phyloP scores from a whole-genome alignment of 2,329 filamentous ascomycete genomes.

The Endoconidiophora polonica region DNA sequence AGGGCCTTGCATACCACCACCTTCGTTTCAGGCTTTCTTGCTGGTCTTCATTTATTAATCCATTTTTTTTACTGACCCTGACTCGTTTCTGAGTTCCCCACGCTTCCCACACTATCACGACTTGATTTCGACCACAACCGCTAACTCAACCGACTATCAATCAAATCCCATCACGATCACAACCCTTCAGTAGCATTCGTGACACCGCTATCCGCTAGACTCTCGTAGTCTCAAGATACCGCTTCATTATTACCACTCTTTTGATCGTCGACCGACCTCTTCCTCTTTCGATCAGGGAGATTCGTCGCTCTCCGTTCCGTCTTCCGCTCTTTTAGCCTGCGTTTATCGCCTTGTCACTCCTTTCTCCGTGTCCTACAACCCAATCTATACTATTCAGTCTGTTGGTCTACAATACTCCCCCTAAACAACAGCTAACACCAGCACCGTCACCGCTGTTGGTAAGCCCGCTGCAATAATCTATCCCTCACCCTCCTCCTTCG shows the following conservation, averaged over 20 bases:
- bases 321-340: neutral
- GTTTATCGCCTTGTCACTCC: slow-evolving; percentile 4
- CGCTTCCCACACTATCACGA: slow-evolving; percentile 9
- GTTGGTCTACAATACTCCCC: too few relatives aligned
- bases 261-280: neutral
- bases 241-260: neutral
- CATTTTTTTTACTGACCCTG: slow-evolving; percentile 8
- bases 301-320: neutral
- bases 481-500: neutral
- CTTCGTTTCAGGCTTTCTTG: slow-evolving; percentile 10
- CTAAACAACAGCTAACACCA: too few relatives aligned
- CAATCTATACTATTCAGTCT: too few relatives aligned
- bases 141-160: slow-evolving; percentile 9
- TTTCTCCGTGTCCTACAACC: too few relatives aligned
- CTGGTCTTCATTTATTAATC: slow-evolving; percentile 20
- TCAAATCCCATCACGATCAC: slow-evolving; percentile 14
- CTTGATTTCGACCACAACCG: slow-evolving; percentile 7
- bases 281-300: too few relatives aligned
- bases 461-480: neutral
- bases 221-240: neutral
- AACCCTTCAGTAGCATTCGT: slow-evolving; percentile 7
- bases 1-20: slow-evolving; percentile 10
- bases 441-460: slow-evolving; percentile 10
- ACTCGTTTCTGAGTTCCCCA: neutral
- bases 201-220: neutral